A percentile compares a stretch with the other conserved stretches of the same genome.
Evolutionary conservation across 176 grass and related monocot species (phyloP).

Genomic region (Microstegium vimineum): DNA sequence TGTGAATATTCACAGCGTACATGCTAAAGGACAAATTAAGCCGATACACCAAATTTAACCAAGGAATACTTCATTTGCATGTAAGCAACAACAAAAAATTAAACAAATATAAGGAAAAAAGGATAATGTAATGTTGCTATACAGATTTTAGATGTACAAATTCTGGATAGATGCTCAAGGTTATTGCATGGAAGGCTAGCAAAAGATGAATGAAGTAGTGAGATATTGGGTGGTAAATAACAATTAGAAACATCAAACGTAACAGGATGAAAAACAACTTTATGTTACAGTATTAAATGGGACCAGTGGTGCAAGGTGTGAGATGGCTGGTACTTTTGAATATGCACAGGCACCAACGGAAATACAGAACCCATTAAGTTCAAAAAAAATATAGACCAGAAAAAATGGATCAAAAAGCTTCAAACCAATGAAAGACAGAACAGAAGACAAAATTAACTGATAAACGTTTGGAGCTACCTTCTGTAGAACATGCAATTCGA

Average conservation of each 20-base stretch:
- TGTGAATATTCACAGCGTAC: background rate
- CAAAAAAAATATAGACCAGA: background rate
- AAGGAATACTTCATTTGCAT: background rate
- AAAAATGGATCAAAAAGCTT: background rate
- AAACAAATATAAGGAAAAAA: background rate
- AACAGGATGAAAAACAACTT: background rate
- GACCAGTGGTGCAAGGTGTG: background rate
- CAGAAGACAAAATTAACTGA: background rate
- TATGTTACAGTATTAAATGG: background rate
- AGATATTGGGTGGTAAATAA: background rate
- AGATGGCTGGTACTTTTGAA: background rate
- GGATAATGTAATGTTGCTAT: background rate
- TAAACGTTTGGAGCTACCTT: constrained; percentile 34
- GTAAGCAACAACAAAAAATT: background rate
- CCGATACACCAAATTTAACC: background rate
- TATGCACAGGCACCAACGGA: background rate
- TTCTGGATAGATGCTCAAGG: background rate
- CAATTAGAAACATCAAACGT: background rate
- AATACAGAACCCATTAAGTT: background rate
- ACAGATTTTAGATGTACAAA: background rate
- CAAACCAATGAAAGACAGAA: constrained; percentile 9
- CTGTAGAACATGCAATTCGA: constrained; percentile 68
- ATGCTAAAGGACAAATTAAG: background rate
- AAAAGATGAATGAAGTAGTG: constrained; percentile 6
- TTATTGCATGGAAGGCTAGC: background rate